phyloP scores from a whole-genome alignment of 176 grass and related monocot genomes.

The Ensete glaucum region DNA sequence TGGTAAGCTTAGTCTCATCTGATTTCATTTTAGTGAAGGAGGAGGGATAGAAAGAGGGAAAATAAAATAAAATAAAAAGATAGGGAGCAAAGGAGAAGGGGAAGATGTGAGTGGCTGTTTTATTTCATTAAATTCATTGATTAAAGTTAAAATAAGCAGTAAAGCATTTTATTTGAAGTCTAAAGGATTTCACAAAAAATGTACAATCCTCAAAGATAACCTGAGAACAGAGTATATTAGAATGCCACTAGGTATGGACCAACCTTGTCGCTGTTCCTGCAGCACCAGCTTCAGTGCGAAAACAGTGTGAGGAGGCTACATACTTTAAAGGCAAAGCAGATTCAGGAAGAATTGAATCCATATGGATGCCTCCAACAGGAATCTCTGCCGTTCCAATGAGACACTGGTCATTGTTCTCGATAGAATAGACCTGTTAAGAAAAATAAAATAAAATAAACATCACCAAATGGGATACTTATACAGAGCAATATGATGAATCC shows the following conservation, averaged over 20 bases:
- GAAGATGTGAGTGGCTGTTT: too few relatives aligned
- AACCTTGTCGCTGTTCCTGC: conserved; percentile 74
- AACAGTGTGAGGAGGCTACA: conserved; percentile 95
- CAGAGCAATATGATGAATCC: too few relatives aligned
- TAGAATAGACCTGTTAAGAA: conserved; percentile 70
- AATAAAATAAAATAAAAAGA: too few relatives aligned
- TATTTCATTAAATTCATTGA: too few relatives aligned
- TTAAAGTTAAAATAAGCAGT: too few relatives aligned
- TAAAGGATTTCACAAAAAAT: too few relatives aligned
- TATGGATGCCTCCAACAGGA: conserved; percentile 94
- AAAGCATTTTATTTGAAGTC: too few relatives aligned
- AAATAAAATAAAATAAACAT: neutral
- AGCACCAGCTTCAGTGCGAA: conserved; percentile 88
- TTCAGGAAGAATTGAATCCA: conserved; percentile 79
- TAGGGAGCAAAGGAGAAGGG: too few relatives aligned
- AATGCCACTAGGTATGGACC: conserved; percentile 1
- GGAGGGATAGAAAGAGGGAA: too few relatives aligned
- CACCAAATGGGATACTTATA: neutral
- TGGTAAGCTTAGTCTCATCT: too few relatives aligned
- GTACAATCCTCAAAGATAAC: too few relatives aligned
- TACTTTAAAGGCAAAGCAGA: conserved; percentile 78
- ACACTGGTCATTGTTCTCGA: conserved; percentile 80
- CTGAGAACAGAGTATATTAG: neutral
- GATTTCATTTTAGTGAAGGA: too few relatives aligned
- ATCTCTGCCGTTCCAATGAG: conserved; percentile 97